Evolutionary conservation across 2,329 filamentous ascomycete species (phyloP), one percentile per base, ranked within the genome.

Genomic region (Neocucurbitaria cava): DNA sequence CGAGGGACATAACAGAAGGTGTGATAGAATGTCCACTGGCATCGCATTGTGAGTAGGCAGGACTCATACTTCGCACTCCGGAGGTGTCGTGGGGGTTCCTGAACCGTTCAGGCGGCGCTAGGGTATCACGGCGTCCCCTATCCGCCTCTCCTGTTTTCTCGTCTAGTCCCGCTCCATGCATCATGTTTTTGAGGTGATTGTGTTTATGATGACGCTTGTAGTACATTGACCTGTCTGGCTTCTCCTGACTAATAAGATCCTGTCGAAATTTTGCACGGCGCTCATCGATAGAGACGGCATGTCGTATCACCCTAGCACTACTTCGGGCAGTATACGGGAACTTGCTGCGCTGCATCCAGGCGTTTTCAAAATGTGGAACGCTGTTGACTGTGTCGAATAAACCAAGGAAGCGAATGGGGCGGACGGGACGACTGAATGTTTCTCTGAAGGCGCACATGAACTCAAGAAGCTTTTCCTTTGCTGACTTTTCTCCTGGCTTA

Each of bases 321-420:
- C 80, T 83, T 51, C 80, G 78, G 18, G 83, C 82, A 0, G 82
- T 84, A 68, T 89, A 90, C 0, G 89, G 89, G 38, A 92, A 92
- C 69, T 89, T 91, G 53, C 60, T 90, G 33, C 90, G 84, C 68
- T 91, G 85, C 88, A 94, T 93, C 85, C 87, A 90, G 2, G 79
- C 82, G 41, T 80, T 85, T 73, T 95, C 91, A 54, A 95, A 95
- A 3, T 84, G 82, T 1, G 90, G 89, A 0, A 93, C 89, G 13
- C 87, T 90, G 66, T 93, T 93, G 58, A 94, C 90, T 0, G 89
- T 92, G 64, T 94, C 90, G 59, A 94, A 95, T 0, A 95, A 81
- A 0, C 91, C 91, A 1, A 95, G 79, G 62, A 94, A 93, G 1
- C 84, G 83, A 56, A 94, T 91, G 0, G 89, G 83, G 10, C 87